phyloP scores from a whole-genome alignment of 805 yeast genomes.

The Pichia ethanolica region DNA sequence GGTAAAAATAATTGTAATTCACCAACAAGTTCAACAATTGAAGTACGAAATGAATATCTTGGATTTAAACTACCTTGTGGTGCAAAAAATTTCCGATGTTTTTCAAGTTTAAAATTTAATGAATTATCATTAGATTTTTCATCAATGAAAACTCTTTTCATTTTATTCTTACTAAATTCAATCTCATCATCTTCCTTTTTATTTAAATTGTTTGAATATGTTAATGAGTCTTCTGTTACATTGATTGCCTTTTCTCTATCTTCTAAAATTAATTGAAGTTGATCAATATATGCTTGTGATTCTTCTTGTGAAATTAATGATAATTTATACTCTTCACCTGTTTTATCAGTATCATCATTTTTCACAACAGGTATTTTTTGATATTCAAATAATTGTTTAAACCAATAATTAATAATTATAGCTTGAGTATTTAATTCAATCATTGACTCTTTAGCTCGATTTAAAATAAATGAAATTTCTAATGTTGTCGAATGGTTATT shows the following conservation, averaged over 20 bases:
- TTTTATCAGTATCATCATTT: slow-evolving; percentile 22
- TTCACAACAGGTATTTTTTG: slow-evolving; percentile 40
- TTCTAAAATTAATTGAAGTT: slow-evolving; percentile 38
- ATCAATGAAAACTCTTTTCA: not conserved
- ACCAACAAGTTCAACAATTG: slow-evolving; percentile 19
- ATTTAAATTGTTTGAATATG: not conserved
- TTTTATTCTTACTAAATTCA: not conserved
- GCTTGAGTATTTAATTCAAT: slow-evolving; percentile 46
- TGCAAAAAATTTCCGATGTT: slow-evolving; percentile 24
- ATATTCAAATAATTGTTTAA: slow-evolving; percentile 33
- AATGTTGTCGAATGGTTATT: slow-evolving; percentile 8
- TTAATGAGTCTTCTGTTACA: slow-evolving; percentile 20
- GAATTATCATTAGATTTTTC: not conserved
- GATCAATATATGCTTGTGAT: slow-evolving; percentile 51
- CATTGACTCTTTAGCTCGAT: slow-evolving; percentile 19
- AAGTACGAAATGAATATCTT: slow-evolving; percentile 21
- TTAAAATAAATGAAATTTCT: slow-evolving; percentile 20
- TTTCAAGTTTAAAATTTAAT: slow-evolving; percentile 4
- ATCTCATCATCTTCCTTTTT: not conserved
- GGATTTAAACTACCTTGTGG: slow-evolving; percentile 29
- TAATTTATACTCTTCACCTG: slow-evolving; percentile 72
- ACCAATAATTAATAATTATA: slow-evolving; percentile 43
- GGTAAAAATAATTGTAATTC: slow-evolving; percentile 5
- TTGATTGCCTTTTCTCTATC: slow-evolving; percentile 36
- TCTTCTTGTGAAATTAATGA: slow-evolving; percentile 71